phyloP scores from a whole-genome alignment of 345 rosid species.

The Punica granatum region DNA sequence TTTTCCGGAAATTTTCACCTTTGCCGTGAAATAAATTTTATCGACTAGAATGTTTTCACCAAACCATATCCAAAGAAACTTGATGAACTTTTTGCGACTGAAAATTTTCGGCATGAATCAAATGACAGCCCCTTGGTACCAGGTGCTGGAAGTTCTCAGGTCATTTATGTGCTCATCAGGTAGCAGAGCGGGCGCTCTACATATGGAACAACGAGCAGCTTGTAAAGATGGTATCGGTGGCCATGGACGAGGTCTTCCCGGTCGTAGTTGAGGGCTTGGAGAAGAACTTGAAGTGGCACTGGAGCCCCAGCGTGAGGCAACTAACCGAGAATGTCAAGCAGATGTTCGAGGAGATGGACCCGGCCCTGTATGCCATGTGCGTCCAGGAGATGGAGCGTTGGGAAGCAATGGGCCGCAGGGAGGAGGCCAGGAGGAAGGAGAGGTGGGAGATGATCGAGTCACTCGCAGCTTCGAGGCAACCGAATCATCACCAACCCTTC shows the following conservation, averaged over 20 bases:
- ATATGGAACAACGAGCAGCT: constrained; percentile 58
- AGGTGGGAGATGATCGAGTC: constrained; percentile 44
- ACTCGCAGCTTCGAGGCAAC: constrained; percentile 19
- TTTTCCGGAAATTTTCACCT: too few relatives aligned
- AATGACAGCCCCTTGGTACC: too few relatives aligned
- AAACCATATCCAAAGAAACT: too few relatives aligned
- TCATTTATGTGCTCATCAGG: constrained; percentile 16
- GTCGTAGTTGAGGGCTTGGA: constrained; percentile 51
- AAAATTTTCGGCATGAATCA: too few relatives aligned
- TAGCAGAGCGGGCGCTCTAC: constrained; percentile 52
- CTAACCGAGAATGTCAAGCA: constrained; percentile 42
- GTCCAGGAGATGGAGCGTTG: constrained; percentile 17
- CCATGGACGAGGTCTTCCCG: constrained; percentile 48
- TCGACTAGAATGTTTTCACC: too few relatives aligned
- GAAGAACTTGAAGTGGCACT: constrained; percentile 46
- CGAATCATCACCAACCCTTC: neutral
- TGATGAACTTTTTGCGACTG: too few relatives aligned
- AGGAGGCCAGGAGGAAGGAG: constrained; percentile 29
- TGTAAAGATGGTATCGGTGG: constrained; percentile 46
- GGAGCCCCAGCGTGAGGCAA: constrained; percentile 60
- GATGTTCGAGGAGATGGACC: constrained; percentile 50
- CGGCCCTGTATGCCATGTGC: constrained; percentile 28
- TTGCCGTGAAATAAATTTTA: too few relatives aligned
- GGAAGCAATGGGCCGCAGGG: constrained; percentile 23
- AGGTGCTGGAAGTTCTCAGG: neutral